These are phyloP conservation scores for Trypanosoma platydactyli DNA, from an alignment of 208 protist species.

Conservation along the genomic window DNA sequence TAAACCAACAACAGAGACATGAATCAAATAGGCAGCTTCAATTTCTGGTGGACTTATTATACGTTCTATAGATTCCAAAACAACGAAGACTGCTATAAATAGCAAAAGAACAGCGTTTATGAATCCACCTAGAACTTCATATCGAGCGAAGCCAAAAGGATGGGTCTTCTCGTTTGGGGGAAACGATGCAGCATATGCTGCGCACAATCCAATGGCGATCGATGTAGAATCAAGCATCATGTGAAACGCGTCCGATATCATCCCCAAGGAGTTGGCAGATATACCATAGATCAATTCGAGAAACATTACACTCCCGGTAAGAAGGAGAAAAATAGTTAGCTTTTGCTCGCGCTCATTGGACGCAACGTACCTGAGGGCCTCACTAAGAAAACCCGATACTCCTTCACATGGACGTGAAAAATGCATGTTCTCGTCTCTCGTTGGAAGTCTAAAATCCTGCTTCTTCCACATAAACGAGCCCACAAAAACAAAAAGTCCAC, in stretches of 20 bases:
- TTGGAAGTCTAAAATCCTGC: not conserved
- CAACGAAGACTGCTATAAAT: constrained; percentile 75
- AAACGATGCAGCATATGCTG: constrained; percentile 90
- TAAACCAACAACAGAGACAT: constrained; percentile 78
- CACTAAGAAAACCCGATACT: constrained; percentile 15
- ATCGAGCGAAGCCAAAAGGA: constrained; percentile 82
- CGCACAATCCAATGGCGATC: constrained; percentile 92
- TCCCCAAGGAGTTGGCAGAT: constrained; percentile 72
- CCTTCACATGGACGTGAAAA: not conserved
- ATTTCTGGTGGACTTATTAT: constrained; percentile 81
- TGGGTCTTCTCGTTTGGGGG: constrained; percentile 72
- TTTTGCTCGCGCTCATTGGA: constrained; percentile 45
- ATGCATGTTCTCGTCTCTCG: not conserved
- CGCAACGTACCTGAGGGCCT: constrained; percentile 18
- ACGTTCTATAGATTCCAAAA: constrained; percentile 78
- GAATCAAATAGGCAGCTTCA: constrained; percentile 69
- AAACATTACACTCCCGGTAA: constrained; percentile 78
- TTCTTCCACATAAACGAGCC: constrained; percentile 7
- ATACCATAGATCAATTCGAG: constrained; percentile 86
- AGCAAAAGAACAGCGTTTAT: constrained; percentile 84
- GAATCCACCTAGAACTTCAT: constrained; percentile 85
- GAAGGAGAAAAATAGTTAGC: constrained; percentile 64
- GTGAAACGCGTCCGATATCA: constrained; percentile 97
- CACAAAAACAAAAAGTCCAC: constrained; percentile 13
- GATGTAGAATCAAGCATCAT: constrained; percentile 97